Base-by-base conservation (phyloP, 2,329 filamentous ascomycete species). In the Pseudocercospora pini-densiflorae region DNA sequence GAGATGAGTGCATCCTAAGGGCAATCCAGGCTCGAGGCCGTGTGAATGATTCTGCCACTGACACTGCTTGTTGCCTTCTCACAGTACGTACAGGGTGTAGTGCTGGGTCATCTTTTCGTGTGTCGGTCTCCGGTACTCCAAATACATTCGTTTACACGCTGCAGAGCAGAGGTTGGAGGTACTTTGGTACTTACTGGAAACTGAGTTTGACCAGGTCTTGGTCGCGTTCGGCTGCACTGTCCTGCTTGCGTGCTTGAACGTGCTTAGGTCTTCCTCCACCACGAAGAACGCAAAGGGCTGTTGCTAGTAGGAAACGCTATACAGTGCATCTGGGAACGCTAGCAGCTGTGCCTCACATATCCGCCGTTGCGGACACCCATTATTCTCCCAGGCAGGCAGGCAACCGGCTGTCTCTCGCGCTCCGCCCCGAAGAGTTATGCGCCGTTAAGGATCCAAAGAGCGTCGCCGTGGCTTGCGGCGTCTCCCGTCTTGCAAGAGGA, bases 391-490 rank as follows among this genome's bases (percentile, higher is more conserved):
- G 36, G 14, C 36, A 40, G 36, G 36, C 36, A 40, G 36, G 14
- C 36, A 40, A 4, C 40, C 40, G 40, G 40, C 40, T 43, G 16
- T 43, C 40, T 43, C 16, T 43, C 40, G 40, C 40, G 16, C 51
- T n/a, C 51, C 24, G 23, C 33, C 33, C 33, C 33, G 31, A 29
- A 29, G 51, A 27, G 51, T 33, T 36, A 59, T 59, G 57, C 21
- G n/a, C 33, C 57, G 57, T 59, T 59, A 43, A 59, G 31, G 33
- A 59, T 43, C 57, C 57, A 45, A 16, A 45, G 27, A 47, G 33
- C 33, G 57, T 59, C 33, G 57, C 57, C 27, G 51, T 55, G 51
- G 49, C 49, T 49, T 59, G 55, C 55, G 55, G 55, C 55, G 55
- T 59, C 55, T 59, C 55, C 55, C 55, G 55, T 59, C 55, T 40